These are phyloP conservation scores for Trifolium pratense DNA, from an alignment of 306 rosid genomes.

Conservation along the genomic window DNA sequence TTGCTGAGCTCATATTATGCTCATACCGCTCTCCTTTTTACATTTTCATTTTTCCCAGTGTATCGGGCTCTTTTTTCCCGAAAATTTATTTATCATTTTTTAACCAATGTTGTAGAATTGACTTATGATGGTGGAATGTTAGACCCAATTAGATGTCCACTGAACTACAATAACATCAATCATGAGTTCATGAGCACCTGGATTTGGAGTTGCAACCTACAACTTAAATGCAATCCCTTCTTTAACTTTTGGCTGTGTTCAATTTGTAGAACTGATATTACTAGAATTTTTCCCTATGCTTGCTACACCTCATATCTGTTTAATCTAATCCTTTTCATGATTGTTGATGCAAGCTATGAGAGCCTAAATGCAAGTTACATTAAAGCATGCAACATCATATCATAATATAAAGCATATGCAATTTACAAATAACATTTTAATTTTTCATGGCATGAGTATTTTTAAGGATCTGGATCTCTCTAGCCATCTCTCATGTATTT, in stretches of 20 bases:
- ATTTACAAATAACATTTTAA: too few relatives aligned
- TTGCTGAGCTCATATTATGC: constrained; percentile 30
- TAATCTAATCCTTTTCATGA: background rate
- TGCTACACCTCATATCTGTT: background rate
- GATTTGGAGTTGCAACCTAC: constrained; percentile 22
- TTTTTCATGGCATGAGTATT: too few relatives aligned
- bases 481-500: too few relatives aligned
- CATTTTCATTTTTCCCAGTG: constrained; percentile 26
- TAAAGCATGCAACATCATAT: background rate
- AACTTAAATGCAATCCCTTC: constrained; percentile 10
- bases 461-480: too few relatives aligned
- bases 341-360: background rate
- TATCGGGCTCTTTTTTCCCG: constrained; percentile 25
- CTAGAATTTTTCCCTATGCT: background rate
- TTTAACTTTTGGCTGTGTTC: constrained; percentile 19
- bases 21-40: constrained; percentile 18
- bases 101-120: constrained; percentile 41
- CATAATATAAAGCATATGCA: too few relatives aligned
- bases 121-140: constrained; percentile 40
- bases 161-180: constrained; percentile 15
- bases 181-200: constrained; percentile 28
- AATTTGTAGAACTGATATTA: background rate
- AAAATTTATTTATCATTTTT: constrained; percentile 30
- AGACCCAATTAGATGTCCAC: constrained; percentile 8
- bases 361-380: background rate